Percentiles rank a stretch among this genome's conserved stretches.
phyloP scores from a whole-genome alignment of 441 rosid genomes.

The Gossypium schwendimanii region DNA sequence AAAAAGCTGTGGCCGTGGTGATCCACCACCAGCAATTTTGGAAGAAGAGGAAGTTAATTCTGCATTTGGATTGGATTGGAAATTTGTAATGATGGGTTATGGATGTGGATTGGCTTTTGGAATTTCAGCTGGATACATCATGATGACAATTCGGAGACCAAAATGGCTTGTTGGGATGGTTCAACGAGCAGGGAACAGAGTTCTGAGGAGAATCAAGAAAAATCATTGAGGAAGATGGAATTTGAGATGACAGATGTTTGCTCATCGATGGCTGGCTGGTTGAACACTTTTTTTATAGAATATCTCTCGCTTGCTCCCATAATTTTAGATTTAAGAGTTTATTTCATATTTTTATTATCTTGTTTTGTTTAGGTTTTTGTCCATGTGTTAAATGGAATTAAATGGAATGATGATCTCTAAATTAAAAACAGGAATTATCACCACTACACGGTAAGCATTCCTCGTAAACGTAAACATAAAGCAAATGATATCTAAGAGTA shows the following conservation, averaged over 20 bases:
- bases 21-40: neutral
- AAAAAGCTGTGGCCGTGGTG: neutral
- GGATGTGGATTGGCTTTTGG: neutral
- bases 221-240: neutral
- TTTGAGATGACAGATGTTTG: neutral
- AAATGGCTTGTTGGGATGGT: neutral
- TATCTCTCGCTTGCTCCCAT: neutral
- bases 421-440: no score
- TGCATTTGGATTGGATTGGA: neutral
- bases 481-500: neutral
- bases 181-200: neutral
- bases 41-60: neutral
- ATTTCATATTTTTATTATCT: neutral
- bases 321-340: neutral
- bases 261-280: neutral
- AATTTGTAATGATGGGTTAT: conserved; percentile 1
- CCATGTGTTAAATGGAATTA: neutral
- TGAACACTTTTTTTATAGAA: neutral
- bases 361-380: neutral
- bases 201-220: neutral
- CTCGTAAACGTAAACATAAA: neutral
- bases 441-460: no score
- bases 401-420: no score
- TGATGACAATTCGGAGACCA: neutral
- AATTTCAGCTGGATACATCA: neutral